These are phyloP conservation scores for Tanozyma kutaoensis DNA, from an alignment of 805 yeast genomes.

Conservation along the genomic window DNA sequence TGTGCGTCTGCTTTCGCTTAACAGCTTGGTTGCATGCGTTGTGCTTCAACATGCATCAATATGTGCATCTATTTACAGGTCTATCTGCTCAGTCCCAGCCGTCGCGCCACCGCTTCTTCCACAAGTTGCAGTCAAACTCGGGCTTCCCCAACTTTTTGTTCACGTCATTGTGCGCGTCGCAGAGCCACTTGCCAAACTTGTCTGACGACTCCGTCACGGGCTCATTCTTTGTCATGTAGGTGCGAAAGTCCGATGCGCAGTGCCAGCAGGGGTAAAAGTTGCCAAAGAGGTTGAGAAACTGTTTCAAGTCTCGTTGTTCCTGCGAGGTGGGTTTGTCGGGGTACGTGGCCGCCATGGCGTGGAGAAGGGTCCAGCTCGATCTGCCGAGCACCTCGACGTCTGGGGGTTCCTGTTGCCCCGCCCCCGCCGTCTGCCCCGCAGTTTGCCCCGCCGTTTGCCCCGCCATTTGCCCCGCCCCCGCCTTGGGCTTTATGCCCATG, in stretches of 20 bases:
- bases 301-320: slow-evolving; percentile 60
- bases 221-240: slow-evolving; percentile 38
- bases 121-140: slow-evolving; percentile 70
- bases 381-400: slow-evolving; percentile 73
- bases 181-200: slow-evolving; percentile 79
- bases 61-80: too few relatives aligned
- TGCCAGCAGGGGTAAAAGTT: slow-evolving; percentile 86
- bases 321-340: slow-evolving; percentile 52
- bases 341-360: slow-evolving; percentile 79
- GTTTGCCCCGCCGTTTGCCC: slow-evolving; percentile 1
- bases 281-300: slow-evolving; percentile 59
- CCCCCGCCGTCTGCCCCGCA: slow-evolving; percentile 7
- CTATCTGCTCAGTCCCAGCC: slow-evolving; percentile 93
- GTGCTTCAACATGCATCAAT: too few relatives aligned
- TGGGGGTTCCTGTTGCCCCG: slow-evolving; percentile 60
- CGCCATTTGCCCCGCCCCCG: slow-evolving; percentile 1
- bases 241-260: slow-evolving; percentile 77
- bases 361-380: slow-evolving; percentile 87
- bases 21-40: too few relatives aligned
- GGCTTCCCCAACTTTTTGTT: slow-evolving; percentile 79
- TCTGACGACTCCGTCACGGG: slow-evolving; percentile 58
- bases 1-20: too few relatives aligned
- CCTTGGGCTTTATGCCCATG: slow-evolving; percentile 6
- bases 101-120: slow-evolving; percentile 92
- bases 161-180: slow-evolving; percentile 93